A percentile compares a stretch with the other conserved stretches of the same genome.
phyloP scores from a whole-genome alignment of 225 moss, liverwort and hornwort genomes.

The Physcomitrellopsis africana region DNA sequence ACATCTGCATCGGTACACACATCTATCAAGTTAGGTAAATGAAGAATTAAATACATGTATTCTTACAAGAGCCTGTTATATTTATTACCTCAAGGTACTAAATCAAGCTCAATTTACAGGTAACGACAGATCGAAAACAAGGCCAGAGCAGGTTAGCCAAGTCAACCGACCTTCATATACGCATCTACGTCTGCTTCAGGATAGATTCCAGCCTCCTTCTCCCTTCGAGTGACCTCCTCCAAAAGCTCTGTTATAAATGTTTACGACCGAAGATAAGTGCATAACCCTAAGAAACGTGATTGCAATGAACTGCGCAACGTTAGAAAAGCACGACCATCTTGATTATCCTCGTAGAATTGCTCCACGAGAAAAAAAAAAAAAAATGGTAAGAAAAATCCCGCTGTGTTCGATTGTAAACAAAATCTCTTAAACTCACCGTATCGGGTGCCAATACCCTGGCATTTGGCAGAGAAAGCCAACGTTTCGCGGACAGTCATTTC shows the following conservation, averaged over 20 bases:
- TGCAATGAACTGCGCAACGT: not conserved
- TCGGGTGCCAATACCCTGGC: slow-evolving; percentile 57
- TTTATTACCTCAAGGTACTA: too few relatives aligned
- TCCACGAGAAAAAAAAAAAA: too few relatives aligned
- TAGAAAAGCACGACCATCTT: not conserved
- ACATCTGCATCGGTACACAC: slow-evolving; percentile 47
- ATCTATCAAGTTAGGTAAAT: not conserved
- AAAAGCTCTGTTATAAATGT: slow-evolving; percentile 41
- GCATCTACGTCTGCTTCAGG: slow-evolving; percentile 61
- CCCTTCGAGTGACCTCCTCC: slow-evolving; percentile 57
- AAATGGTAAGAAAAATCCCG: too few relatives aligned
- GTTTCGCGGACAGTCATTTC: slow-evolving; percentile 71
- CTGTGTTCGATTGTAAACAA: too few relatives aligned
- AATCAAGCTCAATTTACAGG: not conserved
- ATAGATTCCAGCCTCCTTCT: slow-evolving; percentile 63
- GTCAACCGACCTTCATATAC: slow-evolving; percentile 58
- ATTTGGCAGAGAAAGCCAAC: slow-evolving; percentile 55
- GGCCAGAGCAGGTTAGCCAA: not conserved
- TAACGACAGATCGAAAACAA: not conserved
- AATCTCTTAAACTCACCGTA: slow-evolving; percentile 38
- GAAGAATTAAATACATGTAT: not conserved
- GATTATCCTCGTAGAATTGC: not conserved
- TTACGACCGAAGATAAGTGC: not conserved
- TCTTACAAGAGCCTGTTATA: not conserved
- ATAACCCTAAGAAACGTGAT: not conserved